Evolutionary conservation across 2,329 filamentous ascomycete species (phyloP).

Genomic region (Ceratocystis cubensis): DNA sequence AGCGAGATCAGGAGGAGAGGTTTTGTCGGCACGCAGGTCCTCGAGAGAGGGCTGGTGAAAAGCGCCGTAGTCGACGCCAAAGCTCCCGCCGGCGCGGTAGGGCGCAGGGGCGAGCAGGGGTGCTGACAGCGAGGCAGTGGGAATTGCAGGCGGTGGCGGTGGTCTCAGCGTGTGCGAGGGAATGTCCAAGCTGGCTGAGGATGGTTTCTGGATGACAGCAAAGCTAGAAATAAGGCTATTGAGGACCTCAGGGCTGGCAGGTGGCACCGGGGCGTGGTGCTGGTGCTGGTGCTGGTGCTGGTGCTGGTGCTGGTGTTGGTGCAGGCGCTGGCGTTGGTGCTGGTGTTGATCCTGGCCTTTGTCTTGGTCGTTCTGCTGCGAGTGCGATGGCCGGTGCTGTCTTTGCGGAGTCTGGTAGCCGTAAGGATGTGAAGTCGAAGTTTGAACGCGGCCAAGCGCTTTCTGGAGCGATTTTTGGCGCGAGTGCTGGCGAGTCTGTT

Average conservation of each 20-base stretch:
- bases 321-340: neutral
- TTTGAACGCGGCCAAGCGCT: constrained; percentile 15
- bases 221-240: constrained; percentile 20
- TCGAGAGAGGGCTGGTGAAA: constrained; percentile 42
- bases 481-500: constrained; percentile 22
- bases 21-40: constrained; percentile 30
- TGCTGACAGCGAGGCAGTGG: neutral
- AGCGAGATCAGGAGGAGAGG: constrained; percentile 46
- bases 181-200: neutral
- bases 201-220: constrained; percentile 20
- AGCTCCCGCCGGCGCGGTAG: constrained; percentile 35
- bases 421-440: constrained; percentile 12
- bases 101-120: constrained; percentile 12
- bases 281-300: neutral
- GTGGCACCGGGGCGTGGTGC: constrained; percentile 7
- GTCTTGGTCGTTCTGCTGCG: neutral
- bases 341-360: too few species aligned
- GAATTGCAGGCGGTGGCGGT: constrained; percentile 14
- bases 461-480: constrained; percentile 22
- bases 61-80: constrained; percentile 62
- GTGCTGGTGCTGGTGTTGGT: neutral
- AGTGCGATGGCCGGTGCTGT: neutral
- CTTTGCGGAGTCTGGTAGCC: neutral
- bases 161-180: constrained; percentile 14
- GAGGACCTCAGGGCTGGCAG: constrained; percentile 18